phyloP scores from a whole-genome alignment of 768 basidiomycete species.

The Tulasnella calospora region DNA sequence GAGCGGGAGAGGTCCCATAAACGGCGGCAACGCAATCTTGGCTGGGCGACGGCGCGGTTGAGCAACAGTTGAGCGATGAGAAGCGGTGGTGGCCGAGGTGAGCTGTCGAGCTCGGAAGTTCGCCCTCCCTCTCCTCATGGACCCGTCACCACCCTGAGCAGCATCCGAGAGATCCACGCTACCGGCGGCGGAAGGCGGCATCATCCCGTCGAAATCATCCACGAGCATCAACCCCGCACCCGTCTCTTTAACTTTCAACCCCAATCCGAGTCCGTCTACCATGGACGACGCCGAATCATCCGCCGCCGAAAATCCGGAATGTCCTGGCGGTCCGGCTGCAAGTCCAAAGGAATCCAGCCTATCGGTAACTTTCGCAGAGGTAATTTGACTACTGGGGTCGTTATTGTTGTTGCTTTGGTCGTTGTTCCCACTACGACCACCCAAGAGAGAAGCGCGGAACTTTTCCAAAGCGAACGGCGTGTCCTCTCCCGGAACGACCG shows the following conservation, averaged over 20 bases:
- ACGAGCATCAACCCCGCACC: conserved; percentile 17
- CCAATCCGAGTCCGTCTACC: not conserved
- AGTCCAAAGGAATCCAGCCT: not conserved
- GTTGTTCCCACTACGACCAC: not conserved
- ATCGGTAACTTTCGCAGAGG: not conserved
- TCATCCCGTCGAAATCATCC: not conserved
- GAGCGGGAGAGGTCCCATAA: not conserved
- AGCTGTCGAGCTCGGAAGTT: not conserved
- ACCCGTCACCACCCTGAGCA: not conserved
- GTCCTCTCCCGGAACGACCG: conserved; percentile 12
- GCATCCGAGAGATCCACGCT: not conserved
- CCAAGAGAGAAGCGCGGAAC: conserved; percentile 9
- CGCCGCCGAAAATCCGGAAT: not conserved
- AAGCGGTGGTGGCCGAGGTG: not conserved
- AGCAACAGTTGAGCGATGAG: not conserved
- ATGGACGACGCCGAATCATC: not conserved
- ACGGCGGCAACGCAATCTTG: not conserved
- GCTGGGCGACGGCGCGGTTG: not conserved
- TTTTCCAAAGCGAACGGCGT: conserved; percentile 18
- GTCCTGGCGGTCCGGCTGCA: too few relatives aligned
- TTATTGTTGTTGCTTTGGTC: not conserved
- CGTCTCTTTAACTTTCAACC: conserved; percentile 17
- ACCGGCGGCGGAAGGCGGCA: not conserved
- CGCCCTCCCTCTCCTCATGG: not conserved
- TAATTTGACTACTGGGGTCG: too few relatives aligned